These are phyloP conservation scores for Tulasnella sp. DNA, from an alignment of 768 basidiomycete species.

Conservation along the genomic window DNA sequence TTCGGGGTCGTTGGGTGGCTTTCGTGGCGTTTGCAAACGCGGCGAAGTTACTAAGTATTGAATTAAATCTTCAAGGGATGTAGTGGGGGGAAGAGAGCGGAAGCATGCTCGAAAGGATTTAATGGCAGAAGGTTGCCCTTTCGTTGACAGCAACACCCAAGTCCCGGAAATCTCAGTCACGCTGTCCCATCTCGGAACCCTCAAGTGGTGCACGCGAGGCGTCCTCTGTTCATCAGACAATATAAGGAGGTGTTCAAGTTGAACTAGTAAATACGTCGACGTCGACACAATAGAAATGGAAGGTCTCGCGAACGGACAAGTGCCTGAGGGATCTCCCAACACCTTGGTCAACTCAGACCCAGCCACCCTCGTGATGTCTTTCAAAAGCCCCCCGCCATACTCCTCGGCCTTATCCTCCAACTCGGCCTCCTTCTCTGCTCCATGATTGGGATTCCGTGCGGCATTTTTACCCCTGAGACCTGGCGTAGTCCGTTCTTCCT, in stretches of 20 bases:
- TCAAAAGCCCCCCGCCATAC: conserved; percentile 1
- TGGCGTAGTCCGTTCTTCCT: neutral
- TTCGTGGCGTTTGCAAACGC: neutral
- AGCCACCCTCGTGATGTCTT: conserved; percentile 9
- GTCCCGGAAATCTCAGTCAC: neutral
- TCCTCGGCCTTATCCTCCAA: conserved; percentile 4
- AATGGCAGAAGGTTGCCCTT: neutral
- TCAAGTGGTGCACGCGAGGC: too few species aligned
- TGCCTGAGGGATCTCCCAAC: neutral
- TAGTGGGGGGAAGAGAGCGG: neutral
- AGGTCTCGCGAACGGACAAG: too few species aligned
- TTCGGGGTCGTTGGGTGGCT: neutral
- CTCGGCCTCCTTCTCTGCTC: neutral
- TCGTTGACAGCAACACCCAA: neutral
- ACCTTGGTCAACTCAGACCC: conserved; percentile 5
- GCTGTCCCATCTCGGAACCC: too few species aligned
- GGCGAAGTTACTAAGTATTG: neutral
- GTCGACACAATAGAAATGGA: neutral
- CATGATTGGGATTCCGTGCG: neutral
- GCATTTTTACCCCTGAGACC: neutral
- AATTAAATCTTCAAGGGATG: neutral
- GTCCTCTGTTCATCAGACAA: too few species aligned
- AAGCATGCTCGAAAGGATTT: neutral
- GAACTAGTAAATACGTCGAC: neutral
- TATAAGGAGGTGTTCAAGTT: too few species aligned